Conservation (phyloP, 345 rosid genomes). For the Acer saccharum region DNA sequence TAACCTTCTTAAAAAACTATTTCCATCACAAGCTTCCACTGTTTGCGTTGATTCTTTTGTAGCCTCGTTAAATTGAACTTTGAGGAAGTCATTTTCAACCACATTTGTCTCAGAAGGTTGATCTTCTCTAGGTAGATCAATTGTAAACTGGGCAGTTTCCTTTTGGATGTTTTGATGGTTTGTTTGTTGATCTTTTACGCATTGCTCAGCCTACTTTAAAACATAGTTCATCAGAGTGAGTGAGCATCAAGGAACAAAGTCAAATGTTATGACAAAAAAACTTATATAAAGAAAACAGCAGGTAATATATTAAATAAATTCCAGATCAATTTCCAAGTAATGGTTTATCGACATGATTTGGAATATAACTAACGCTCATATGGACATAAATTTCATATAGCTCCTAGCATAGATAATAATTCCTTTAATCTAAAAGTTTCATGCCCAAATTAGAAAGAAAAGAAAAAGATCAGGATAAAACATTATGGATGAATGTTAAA, state of each 20-base stretch:
- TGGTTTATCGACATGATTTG: background rate
- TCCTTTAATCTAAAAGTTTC: background rate
- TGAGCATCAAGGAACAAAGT: background rate
- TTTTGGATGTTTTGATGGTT: constrained; percentile 39
- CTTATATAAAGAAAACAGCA: background rate
- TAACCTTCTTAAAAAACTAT: constrained; percentile 74
- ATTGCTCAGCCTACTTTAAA: constrained; percentile 52
- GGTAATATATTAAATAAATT: background rate
- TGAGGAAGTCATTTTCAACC: constrained; percentile 28
- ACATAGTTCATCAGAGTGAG: background rate
- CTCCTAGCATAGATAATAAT: background rate
- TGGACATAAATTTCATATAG: background rate
- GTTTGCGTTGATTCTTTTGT: constrained; percentile 40
- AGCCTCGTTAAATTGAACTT: constrained; percentile 37
- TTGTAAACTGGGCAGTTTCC: constrained; percentile 26
- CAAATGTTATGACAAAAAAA: background rate
- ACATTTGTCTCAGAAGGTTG: constrained; percentile 29
- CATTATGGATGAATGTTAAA: background rate
- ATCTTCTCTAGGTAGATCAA: constrained; percentile 32
- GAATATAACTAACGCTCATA: background rate
- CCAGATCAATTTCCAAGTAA: background rate
- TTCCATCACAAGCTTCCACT: constrained; percentile 49
- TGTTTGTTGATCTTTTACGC: constrained; percentile 37
- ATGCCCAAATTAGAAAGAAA: background rate
- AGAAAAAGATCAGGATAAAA: background rate